These are phyloP conservation scores for Debaryomycetaceae sp. DNA, from an alignment of 1,139 yeast species.

Conservation along the genomic window DNA sequence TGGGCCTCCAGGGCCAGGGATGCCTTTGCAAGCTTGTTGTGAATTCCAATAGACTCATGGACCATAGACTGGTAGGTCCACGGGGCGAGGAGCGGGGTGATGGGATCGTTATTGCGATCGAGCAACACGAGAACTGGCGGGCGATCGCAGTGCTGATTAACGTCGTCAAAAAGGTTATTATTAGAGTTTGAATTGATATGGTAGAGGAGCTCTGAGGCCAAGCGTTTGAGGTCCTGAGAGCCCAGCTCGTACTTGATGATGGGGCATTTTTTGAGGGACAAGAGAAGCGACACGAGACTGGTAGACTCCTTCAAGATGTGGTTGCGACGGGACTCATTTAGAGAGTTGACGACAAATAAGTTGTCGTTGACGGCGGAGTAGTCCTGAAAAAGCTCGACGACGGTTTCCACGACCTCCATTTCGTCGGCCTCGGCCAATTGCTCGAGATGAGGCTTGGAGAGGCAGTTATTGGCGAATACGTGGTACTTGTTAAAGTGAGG, in stretches of 20 bases:
- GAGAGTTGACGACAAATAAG: constrained; percentile 28
- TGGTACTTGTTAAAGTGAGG: constrained; percentile 79
- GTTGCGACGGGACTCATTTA: constrained; percentile 1
- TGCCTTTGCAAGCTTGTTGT: constrained; percentile 68
- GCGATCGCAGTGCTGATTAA: constrained; percentile 43
- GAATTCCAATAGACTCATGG: constrained; percentile 77
- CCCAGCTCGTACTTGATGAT: constrained; percentile 64
- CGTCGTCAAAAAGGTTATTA: constrained; percentile 55
- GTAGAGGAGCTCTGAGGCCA: constrained; percentile 61
- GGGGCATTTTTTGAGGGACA: constrained; percentile 72
- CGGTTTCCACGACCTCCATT: constrained; percentile 62
- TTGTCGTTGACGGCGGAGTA: constrained; percentile 64
- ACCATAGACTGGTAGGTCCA: constrained; percentile 99
- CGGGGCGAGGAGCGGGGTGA: constrained; percentile 84
- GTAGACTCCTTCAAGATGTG: constrained; percentile 36
- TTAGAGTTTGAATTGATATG: constrained; percentile 47
- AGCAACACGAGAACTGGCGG: constrained; percentile 70
- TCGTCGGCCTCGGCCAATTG: constrained; percentile 85
- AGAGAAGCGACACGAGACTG: constrained; percentile 51
- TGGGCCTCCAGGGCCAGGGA: constrained; percentile 40
- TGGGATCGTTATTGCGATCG: constrained; percentile 82
- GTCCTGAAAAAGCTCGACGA: constrained; percentile 79
- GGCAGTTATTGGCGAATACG: constrained; percentile 63
- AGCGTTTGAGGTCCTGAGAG: constrained; percentile 48
- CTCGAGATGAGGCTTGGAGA: constrained; percentile 70